Evolutionary conservation across 2,329 filamentous ascomycete genomes (phyloP), one percentile per base, ranked within the genome.

Genomic region (Penicillium sp.): DNA sequence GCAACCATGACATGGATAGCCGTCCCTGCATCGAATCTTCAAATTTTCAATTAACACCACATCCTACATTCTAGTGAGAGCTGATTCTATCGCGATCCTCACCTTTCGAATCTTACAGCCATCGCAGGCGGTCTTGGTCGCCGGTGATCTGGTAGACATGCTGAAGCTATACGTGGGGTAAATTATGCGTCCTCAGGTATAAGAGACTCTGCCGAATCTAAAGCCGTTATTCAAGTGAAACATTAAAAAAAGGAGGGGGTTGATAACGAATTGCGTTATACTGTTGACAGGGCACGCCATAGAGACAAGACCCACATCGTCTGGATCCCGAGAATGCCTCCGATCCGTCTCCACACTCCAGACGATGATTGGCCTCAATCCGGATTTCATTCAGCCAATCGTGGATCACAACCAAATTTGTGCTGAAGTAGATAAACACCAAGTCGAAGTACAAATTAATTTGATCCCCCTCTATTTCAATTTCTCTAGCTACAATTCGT

Each of bases 1-100:
- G 2, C 50, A 83, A 61, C 63, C 59, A n/a, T 21, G 37, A 9
- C 37, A 40, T 40, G 37, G 37, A 40, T 40, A 10, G 5, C 37
- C 37, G 3, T 40, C n/a, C 4, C 4, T 40, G 37, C 37, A 40
- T 40, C 37, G 9, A 8, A 40, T 40, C 37, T 40, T 40, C 2
- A 8, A 21, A 2, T 40, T 33, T 33, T 33, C n/a, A 12, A 40
- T 40, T 40, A 40, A 40, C 37, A 37, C 35, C 15, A 17, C 15
- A 40, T 40, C 37, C 37, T 40, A 40, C 37, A 40, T 21, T 40
- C 37, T 40, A 40, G 31, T 33, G 31, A 15, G n/a, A 12, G 37
- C n/a, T 1, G 37, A 40, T 40, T 40, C n/a, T 19, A 40, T 19
- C 15, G 15, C 6, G 35, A 40, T 10, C 37, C 37, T 40, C n/a